These are phyloP conservation scores for Heterobasidion parviporum DNA, from an alignment of 1,284 basidiomycete genomes.

Conservation along the genomic window DNA sequence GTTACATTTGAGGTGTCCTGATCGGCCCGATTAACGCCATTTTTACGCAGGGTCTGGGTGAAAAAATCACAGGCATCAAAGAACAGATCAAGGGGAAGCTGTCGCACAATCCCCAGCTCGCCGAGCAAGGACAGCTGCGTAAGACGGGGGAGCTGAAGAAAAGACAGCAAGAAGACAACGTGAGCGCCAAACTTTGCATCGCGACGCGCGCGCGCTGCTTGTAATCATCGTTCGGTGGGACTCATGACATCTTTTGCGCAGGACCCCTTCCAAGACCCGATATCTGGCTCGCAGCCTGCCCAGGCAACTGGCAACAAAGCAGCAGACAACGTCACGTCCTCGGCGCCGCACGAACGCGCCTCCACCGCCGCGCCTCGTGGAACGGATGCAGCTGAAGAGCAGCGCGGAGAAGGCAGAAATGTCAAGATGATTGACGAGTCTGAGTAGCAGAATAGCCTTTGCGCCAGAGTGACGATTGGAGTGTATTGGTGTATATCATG, in stretches of 20 bases:
- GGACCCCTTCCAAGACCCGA: too few species aligned
- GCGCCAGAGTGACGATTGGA: too few species aligned
- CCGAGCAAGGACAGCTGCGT: constrained; percentile 37
- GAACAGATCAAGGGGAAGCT: constrained; percentile 47
- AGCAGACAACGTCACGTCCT: too few species aligned
- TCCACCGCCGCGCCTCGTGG: too few species aligned
- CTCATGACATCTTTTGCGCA: not conserved
- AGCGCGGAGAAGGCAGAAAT: too few species aligned
- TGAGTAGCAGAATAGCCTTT: too few species aligned
- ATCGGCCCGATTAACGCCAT: not conserved
- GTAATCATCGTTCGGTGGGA: constrained; percentile 8
- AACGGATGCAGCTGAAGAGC: too few species aligned
- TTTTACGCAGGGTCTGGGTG: constrained; percentile 29
- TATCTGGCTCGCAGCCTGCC: too few species aligned
- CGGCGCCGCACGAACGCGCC: too few species aligned
- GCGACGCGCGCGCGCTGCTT: not conserved
- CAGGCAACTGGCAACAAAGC: too few species aligned
- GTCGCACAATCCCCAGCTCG: constrained; percentile 33
- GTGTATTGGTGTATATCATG: too few species aligned
- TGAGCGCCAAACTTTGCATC: constrained; percentile 7
- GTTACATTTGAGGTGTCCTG: not conserved
- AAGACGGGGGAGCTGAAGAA: constrained; percentile 39
- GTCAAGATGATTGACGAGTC: too few species aligned
- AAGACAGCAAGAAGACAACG: constrained; percentile 32
- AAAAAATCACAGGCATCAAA: constrained; percentile 40